phyloP scores from a whole-genome alignment of 148 eudicot species.

The Beta vulgaris region DNA sequence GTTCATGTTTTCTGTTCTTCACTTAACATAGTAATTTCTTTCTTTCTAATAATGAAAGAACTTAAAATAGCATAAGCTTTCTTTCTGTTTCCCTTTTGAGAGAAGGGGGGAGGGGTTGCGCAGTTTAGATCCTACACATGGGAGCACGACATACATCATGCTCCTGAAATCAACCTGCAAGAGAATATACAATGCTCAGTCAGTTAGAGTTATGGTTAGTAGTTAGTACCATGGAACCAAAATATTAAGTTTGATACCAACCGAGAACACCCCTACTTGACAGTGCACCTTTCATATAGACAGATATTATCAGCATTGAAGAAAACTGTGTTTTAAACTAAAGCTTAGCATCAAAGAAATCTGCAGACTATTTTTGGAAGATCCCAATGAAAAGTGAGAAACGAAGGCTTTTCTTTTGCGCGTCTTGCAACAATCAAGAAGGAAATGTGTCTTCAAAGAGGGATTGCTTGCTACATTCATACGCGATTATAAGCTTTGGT shows the following conservation, averaged over 20 bases:
- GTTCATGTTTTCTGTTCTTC: no score
- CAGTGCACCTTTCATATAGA: not conserved
- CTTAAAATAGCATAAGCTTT: no score
- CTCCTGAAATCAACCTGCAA: no score
- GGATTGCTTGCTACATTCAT: not conserved
- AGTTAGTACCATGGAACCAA: no score
- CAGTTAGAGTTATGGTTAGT: no score
- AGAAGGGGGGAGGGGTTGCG: no score
- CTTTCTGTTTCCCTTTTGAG: no score
- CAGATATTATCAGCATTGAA: not conserved
- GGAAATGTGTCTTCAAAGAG: not conserved
- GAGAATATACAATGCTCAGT: no score
- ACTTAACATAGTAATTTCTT: no score
- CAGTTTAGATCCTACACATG: no score
- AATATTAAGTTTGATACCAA: not conserved
- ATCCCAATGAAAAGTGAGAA: not conserved
- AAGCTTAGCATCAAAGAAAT: not conserved
- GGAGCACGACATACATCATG: no score
- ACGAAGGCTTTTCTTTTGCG: not conserved
- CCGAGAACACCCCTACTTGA: not conserved
- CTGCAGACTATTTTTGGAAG: not conserved
- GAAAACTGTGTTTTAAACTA: not conserved
- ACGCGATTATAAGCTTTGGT: not conserved
- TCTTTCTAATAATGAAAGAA: no score
- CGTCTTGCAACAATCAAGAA: not conserved